Evolutionary conservation across 306 rosid species (phyloP).

Genomic region (Cucurbita pepo): DNA sequence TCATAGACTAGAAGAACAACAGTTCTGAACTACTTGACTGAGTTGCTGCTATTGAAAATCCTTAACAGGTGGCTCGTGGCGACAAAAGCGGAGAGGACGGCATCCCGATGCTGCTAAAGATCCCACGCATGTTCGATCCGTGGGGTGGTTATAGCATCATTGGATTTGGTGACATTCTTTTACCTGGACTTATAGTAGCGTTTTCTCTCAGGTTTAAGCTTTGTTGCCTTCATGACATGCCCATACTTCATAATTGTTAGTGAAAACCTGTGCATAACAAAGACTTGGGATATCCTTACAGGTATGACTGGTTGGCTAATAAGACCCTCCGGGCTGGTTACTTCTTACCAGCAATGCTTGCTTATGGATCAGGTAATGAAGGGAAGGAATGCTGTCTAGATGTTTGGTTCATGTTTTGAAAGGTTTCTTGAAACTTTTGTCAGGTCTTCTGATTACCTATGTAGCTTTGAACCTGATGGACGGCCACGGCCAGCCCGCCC

Average conservation of each 20-base stretch:
- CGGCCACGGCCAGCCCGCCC: conserved; percentile 97
- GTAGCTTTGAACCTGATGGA: conserved; percentile 96
- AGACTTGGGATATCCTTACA: conserved; percentile 9
- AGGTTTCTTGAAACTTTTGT: conserved; percentile 2
- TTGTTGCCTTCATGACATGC: not conserved
- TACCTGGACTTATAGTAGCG: conserved; percentile 84
- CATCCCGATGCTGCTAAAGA: conserved; percentile 87
- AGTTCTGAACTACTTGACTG: not conserved
- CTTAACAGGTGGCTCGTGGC: conserved; percentile 72
- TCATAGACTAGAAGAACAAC: not conserved
- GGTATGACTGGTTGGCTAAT: conserved; percentile 88
- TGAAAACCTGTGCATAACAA: not conserved
- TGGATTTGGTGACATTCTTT: conserved; percentile 90
- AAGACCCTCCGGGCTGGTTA: conserved; percentile 60
- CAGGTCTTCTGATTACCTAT: conserved; percentile 83
- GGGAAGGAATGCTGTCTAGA: not conserved
- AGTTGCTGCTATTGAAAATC: not conserved
- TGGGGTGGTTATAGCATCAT: conserved; percentile 99
- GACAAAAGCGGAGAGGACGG: conserved; percentile 91
- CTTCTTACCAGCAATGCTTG: conserved; percentile 89
- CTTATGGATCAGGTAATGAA: conserved; percentile 82
- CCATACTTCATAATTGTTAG: not conserved
- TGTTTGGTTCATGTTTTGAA: not conserved
- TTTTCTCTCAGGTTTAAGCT: conserved; percentile 71
- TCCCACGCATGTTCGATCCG: conserved; percentile 83